Evolutionary conservation across 371 early-diverging fungal genomes (phyloP), one percentile per base, ranked within the genome.

Genomic region (Mortierella sp.): DNA sequence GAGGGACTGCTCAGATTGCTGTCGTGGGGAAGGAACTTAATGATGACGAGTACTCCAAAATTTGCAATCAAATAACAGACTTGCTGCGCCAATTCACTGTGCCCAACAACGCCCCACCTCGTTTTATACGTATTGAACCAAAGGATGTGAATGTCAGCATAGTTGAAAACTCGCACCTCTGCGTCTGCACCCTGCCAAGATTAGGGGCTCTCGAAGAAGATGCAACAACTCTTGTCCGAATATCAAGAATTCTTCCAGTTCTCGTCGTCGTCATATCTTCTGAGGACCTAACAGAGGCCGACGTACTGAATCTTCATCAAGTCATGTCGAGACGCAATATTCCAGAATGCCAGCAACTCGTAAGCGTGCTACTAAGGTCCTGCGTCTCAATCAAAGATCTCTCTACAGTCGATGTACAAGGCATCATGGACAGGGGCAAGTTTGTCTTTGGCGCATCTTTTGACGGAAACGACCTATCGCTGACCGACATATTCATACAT

Each of bases 311-410:
- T 9, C 59, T 67, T 24, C 67, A 40, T 43, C 59, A 45, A 45
- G 39, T 20, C 35, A 22, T 6, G 28, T 2, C n/a, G 16, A 9
- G 67, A n/a, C 32, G 3, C 5, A n/a, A 0, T 43, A 20, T 14
- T 35, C 5, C 18, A 9, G 22, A 18, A n/a, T 37, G 45, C 11
- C 22, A 12, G 11, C 47, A 51, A 49, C 68, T 30, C 10, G 22
- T 61, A 35, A 16, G 37, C 2, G 32, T 22, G 49, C 47, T 68
- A 47, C 20, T 61, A 26, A 37, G 35, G 47, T 68, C 68, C n/a
- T 68, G 47, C 43, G 32, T 61, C 28, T 60, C 61, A 3, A 32
- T 59, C 28, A 47, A 68, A 37, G 61, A 60, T n/a, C 62, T 68
- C 9, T 35, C 22, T 60, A 45, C 45, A 10, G 35, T 68, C 24